Evolutionary conservation across 257 asterid species (phyloP).

Genomic region (Plantago elongata): DNA sequence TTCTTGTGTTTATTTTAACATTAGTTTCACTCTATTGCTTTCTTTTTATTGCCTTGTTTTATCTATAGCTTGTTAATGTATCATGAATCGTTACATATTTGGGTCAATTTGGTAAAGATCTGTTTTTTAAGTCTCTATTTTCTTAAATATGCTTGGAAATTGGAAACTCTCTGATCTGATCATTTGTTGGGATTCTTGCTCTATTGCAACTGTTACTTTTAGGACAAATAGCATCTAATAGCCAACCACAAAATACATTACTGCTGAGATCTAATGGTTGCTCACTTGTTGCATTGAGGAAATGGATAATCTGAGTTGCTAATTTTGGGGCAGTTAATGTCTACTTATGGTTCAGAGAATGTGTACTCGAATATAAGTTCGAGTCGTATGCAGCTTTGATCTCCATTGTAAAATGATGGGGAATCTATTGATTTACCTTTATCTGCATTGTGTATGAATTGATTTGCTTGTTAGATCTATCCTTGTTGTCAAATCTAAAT

Average conservation of each 20-base stretch:
- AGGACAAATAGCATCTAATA: background rate
- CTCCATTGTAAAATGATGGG: background rate
- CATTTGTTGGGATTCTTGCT: slow-evolving; percentile 11
- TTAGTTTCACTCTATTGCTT: no score
- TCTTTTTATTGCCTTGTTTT: no score
- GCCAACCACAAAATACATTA: background rate
- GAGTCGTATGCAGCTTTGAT: background rate
- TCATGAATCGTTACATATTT: no score
- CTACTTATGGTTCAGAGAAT: background rate
- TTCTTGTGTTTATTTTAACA: no score
- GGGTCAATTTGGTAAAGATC: no score
- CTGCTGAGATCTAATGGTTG: slow-evolving; percentile 20
- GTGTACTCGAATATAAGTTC: no score
- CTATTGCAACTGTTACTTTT: slow-evolving; percentile 4
- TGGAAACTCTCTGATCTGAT: no score
- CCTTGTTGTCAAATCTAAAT: background rate
- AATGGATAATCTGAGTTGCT: no score
- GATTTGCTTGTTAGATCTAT: slow-evolving; percentile 26
- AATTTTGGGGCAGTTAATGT: no score
- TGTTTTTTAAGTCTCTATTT: background rate
- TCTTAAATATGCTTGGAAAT: slow-evolving; percentile 7
- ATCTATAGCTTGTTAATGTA: no score
- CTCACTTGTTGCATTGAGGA: background rate
- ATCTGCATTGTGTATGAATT: background rate
- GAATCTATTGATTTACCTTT: background rate